These are phyloP conservation scores for Aspergillus hortae DNA, from an alignment of 2,329 filamentous ascomycete species.

Conservation along the genomic window DNA sequence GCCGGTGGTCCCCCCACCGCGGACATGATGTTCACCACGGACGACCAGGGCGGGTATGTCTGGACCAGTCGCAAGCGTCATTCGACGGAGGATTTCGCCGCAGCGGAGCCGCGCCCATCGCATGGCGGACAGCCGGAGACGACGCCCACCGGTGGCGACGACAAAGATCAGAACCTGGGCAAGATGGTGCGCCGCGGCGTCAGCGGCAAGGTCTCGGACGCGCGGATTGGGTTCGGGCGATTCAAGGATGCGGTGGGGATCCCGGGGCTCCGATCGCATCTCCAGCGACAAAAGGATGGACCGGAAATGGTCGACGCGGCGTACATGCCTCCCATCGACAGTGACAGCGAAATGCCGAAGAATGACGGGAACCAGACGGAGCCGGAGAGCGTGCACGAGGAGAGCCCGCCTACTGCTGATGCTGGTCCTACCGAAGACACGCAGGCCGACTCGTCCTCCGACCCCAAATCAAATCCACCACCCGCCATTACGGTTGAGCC, in stretches of 20 bases:
- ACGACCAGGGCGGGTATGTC: conserved; percentile 44
- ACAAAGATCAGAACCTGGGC: conserved; percentile 49
- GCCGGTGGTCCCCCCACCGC: conserved; percentile 29
- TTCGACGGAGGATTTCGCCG: conserved; percentile 36
- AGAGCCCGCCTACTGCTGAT: conserved; percentile 3
- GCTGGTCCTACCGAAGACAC: conserved; percentile 12
- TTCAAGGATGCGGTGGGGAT: conserved; percentile 76
- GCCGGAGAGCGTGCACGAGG: conserved; percentile 16
- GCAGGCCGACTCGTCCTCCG: conserved; percentile 5
- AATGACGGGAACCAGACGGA: conserved; percentile 15
- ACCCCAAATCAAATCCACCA: conserved; percentile 15
- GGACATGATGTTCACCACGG: conserved; percentile 43
- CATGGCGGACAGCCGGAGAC: conserved; percentile 30
- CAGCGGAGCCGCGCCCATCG: conserved; percentile 26
- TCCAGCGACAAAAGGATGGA: conserved; percentile 37
- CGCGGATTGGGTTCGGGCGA: conserved; percentile 74
- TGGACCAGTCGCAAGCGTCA: conserved; percentile 42
- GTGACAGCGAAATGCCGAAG: conserved; percentile 23
- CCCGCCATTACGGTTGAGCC: conserved; percentile 34
- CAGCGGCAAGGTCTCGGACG: conserved; percentile 73
- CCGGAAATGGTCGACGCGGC: conserved; percentile 26
- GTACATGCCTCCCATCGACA: conserved; percentile 26
- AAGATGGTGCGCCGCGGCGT: conserved; percentile 74
- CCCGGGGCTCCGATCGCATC: conserved; percentile 42
- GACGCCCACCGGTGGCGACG: conserved; percentile 25